phyloP scores from a whole-genome alignment of 169 alveolate genomes.

The Perkinsus olseni region DNA sequence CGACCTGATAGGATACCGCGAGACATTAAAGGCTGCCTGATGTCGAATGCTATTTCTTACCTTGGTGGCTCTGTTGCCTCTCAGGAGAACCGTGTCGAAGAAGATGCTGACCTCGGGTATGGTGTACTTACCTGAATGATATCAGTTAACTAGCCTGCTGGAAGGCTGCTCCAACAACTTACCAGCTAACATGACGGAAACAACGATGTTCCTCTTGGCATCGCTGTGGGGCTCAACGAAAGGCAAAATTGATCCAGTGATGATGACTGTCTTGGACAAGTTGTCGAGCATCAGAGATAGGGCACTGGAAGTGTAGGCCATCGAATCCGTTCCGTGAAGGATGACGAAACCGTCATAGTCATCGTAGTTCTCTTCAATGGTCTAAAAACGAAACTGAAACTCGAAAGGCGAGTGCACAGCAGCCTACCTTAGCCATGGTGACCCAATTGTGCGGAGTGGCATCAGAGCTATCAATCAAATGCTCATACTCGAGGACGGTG shows the following conservation, averaged over 20 bases:
- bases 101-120: conserved; percentile 64
- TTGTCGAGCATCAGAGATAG: conserved; percentile 61
- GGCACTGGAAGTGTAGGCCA: conserved; percentile 69
- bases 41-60: conserved; percentile 4
- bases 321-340: conserved; percentile 75
- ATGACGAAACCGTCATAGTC: conserved; percentile 59
- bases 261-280: conserved; percentile 53
- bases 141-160: no score
- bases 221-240: conserved; percentile 53
- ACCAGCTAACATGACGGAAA: conserved; percentile 58
- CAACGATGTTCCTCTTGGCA: conserved; percentile 58
- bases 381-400: no score
- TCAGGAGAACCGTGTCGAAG: conserved; percentile 48
- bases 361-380: conserved; percentile 49
- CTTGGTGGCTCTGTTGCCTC: conserved; percentile 58
- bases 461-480: conserved; percentile 33
- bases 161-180: conserved; percentile 14
- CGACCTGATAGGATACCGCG: no score
- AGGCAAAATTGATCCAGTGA: conserved; percentile 69
- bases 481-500: conserved; percentile 30
- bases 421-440: conserved; percentile 35
- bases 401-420: no score
- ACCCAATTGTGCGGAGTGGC: conserved; percentile 35
- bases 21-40: no score
- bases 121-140: not conserved